phyloP scores from a whole-genome alignment of 2,329 filamentous ascomycete genomes.

The Aspergillus glaucus region DNA sequence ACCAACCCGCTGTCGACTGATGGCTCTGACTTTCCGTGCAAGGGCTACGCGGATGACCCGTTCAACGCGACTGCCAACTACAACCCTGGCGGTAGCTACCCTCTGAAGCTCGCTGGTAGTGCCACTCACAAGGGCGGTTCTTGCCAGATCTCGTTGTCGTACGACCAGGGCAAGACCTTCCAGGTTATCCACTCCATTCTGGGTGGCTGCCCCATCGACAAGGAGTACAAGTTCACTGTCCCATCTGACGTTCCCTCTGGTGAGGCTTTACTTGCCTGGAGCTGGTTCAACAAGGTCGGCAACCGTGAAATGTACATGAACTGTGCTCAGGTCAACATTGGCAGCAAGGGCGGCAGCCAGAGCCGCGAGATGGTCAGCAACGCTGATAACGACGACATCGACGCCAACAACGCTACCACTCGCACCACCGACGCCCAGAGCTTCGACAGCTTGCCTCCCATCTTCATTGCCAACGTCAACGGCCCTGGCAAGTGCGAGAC shows the following conservation, averaged over 20 bases:
- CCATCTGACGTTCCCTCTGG: slow-evolving; percentile 57
- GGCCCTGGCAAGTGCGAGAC: slow-evolving; percentile 52
- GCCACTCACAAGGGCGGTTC: slow-evolving; percentile 64
- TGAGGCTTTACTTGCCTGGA: slow-evolving; percentile 65
- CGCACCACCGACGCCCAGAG: slow-evolving; percentile 1
- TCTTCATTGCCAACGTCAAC: slow-evolving; percentile 65
- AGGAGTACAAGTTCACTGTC: slow-evolving; percentile 59
- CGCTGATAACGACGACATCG: slow-evolving; percentile 3
- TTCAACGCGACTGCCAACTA: slow-evolving; percentile 57
- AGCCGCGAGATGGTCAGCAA: not conserved
- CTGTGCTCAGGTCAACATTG: slow-evolving; percentile 64
- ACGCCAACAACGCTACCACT: not conserved
- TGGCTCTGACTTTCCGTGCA: slow-evolving; percentile 69
- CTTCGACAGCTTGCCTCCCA: slow-evolving; percentile 56
- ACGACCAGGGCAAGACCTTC: slow-evolving; percentile 64
- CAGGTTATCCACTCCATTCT: slow-evolving; percentile 61
- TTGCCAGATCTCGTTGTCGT: slow-evolving; percentile 69
- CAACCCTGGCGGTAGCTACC: slow-evolving; percentile 55
- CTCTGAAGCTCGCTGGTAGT: slow-evolving; percentile 58
- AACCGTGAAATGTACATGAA: slow-evolving; percentile 87
- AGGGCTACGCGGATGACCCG: slow-evolving; percentile 53
- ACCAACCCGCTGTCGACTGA: slow-evolving; percentile 55
- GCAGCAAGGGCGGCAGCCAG: slow-evolving; percentile 15
- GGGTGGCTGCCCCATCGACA: slow-evolving; percentile 49
- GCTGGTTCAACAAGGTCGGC: slow-evolving; percentile 68